Base-by-base conservation (phyloP, 345 rosid species). In the Cardiospermum halicacabum region DNA sequence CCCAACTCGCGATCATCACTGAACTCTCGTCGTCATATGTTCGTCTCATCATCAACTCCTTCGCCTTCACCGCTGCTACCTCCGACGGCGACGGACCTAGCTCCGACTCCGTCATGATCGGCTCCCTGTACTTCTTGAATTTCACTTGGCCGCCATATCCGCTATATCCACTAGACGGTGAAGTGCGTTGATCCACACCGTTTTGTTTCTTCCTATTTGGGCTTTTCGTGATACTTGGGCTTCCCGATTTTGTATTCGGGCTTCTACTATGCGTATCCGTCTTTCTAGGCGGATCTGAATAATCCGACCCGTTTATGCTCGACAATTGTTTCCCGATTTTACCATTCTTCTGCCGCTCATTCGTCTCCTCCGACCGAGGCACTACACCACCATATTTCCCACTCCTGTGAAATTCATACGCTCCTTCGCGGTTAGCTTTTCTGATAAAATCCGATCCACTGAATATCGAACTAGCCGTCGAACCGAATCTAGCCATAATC, bases 1-100 rank as follows among this genome's bases (percentile, higher is more conserved):
- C 81, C 95, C 89, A 81, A 0, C 67, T 8, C n/a, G 22, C 87
- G 18, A 75, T 81, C 8, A 74, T 50, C 7, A 74, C 62, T 0
- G 89, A 81, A 25, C 92, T 84, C 72, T 84, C 97, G 0, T 65
- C 62, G 6, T 84, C 96, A 42, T 67, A 78, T 4, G 37, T 34
- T 0, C 58, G 69, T 45, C 54, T 61, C 7, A 16, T 13, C 5
- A 74, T 18, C 70, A 65, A 68, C 59, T 78, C 82, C 42, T 56
- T 85, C 9, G 84, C 83, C 69, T 86, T 56, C 0, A 60, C 81
- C 3, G 85, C 83, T 6, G 92, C 96, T 65, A 94, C 91, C 72
- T 88, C 99, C 1, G 97, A 94, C 0, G 96, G 83, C 0, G 97
- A 91, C 0, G 97, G 97, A 8, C 97, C 99, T 59, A 89, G 48